Evolutionary conservation across 208 protist genomes (phyloP).

Genomic region (Acanthamoeba castellanii): DNA sequence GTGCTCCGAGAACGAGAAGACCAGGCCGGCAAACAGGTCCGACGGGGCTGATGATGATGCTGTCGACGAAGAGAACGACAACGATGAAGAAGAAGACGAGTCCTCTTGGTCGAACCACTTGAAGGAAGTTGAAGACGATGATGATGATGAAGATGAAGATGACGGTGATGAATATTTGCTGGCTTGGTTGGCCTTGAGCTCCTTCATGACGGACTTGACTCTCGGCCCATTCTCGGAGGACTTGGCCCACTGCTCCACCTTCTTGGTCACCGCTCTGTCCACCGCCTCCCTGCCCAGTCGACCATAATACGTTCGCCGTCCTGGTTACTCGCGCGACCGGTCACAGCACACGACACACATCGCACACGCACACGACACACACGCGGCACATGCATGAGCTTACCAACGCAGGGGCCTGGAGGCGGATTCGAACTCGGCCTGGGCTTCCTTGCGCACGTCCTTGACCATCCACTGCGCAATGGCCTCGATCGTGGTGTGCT

Average conservation of each 20-base stretch:
- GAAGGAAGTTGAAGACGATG: slow-evolving; percentile 10
- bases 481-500: slow-evolving; percentile 21
- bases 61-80: not conserved
- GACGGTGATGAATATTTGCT: not conserved
- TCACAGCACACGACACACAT: not conserved
- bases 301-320: not conserved
- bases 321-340: not conserved
- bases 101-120: slow-evolving; percentile 8
- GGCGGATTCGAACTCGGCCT: slow-evolving; percentile 24
- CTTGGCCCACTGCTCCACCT: slow-evolving; percentile 22
- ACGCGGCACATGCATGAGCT: not conserved
- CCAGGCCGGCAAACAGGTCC: not conserved
- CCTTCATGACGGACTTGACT: slow-evolving; percentile 4
- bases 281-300: slow-evolving; percentile 1
- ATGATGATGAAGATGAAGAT: not conserved
- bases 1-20: slow-evolving; percentile 44
- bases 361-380: not conserved
- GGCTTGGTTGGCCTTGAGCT: slow-evolving; percentile 5
- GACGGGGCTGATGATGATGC: not conserved
- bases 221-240: not conserved
- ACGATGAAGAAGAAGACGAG: not conserved
- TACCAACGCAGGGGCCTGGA: not conserved
- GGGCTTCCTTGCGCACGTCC: slow-evolving; percentile 44
- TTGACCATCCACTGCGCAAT: slow-evolving; percentile 45
- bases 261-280: not conserved